Conservation (phyloP, 805 yeast species). For the Ogataea haglerorum region DNA sequence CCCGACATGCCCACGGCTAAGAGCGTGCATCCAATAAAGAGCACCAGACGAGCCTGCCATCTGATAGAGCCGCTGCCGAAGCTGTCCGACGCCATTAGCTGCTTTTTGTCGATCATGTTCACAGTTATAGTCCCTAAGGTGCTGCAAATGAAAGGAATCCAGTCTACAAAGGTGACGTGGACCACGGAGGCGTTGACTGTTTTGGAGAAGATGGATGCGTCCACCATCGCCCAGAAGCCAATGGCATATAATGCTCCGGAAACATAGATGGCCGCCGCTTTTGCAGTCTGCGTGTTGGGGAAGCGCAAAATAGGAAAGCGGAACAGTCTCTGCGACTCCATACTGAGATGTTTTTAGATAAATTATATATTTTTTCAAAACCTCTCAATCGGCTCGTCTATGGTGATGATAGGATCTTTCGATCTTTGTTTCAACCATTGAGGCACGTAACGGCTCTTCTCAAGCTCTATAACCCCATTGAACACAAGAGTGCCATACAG, state of each 20-base stretch:
- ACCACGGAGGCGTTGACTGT: conserved; percentile 81
- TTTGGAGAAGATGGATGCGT: conserved; percentile 82
- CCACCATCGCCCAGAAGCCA: conserved; percentile 88
- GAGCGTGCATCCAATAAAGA: conserved; percentile 88
- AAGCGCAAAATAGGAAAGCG: conserved; percentile 60
- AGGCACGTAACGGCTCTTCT: conserved; percentile 47
- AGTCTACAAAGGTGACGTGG: conserved; percentile 88
- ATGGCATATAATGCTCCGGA: conserved; percentile 75
- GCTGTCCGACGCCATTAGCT: conserved; percentile 31
- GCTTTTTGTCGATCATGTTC: conserved; percentile 67
- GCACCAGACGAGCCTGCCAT: conserved; percentile 90
- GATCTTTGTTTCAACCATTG: conserved; percentile 35
- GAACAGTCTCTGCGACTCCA: conserved; percentile 51
- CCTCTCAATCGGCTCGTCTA: conserved; percentile 43
- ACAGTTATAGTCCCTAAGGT: conserved; percentile 85
- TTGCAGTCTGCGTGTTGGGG: conserved; percentile 66
- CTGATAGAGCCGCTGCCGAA: conserved; percentile 49
- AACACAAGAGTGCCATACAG: conserved; percentile 73
- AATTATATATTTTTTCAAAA: conserved; percentile 9
- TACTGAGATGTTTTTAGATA: conserved; percentile 8
- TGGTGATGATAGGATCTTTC: conserved; percentile 28
- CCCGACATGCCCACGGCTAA: conserved; percentile 46
- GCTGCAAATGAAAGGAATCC: conserved; percentile 91
- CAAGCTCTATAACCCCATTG: conserved; percentile 63
- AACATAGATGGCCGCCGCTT: conserved; percentile 73